Evolutionary conservation across 805 yeast genomes (phyloP), one percentile per base, ranked within the genome.

Genomic region (Candida taoyuanica): DNA sequence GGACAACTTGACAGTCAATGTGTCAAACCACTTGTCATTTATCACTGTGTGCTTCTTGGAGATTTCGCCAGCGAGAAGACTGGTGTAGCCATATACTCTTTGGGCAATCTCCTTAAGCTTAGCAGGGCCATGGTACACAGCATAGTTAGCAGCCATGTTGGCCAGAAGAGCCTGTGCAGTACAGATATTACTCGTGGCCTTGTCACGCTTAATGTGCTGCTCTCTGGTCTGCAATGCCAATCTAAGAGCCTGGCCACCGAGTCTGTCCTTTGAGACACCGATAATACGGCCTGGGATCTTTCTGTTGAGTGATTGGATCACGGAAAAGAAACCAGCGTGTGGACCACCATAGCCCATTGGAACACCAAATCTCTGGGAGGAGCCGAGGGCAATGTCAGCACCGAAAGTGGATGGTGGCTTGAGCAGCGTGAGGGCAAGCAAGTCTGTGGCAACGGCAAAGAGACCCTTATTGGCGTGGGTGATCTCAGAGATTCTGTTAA

Each of bases 311-410:
- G 78, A 73, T 43, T 79, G 76, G n/a, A 77, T 72, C 29, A 91
- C 95, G 7, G 98, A 86, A 53, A 93, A 89, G 65, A 86, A 93
- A 1, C 96, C 98, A 33, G 98, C 98, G 62, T 93, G 98, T 4
- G 98, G 98, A 16, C 98, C 98, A 56, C 98, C 98, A 59, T 79
- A 93, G 6, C 98, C 98, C 68, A 91, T 76, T 39, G 98, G 98
- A 28, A 91, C 97, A 55, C 98, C 98, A 53, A 93, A 87, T 62
- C 98, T 74, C 70, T 93, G 98, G 5, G 97, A 74, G 7, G 88
- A 78, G 33, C 98, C 98, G 31, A 93, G 68, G 2, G 83, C 96
- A 35, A 93, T 83, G 60, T 93, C 98, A 30, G 98, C 98, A 39
- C 87, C 88, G 53, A 84, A 85, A 29, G 75, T 71, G 15, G 83